Conservation (phyloP, 2,329 filamentous ascomycete species). For the Dothistroma septosporum region DNA sequence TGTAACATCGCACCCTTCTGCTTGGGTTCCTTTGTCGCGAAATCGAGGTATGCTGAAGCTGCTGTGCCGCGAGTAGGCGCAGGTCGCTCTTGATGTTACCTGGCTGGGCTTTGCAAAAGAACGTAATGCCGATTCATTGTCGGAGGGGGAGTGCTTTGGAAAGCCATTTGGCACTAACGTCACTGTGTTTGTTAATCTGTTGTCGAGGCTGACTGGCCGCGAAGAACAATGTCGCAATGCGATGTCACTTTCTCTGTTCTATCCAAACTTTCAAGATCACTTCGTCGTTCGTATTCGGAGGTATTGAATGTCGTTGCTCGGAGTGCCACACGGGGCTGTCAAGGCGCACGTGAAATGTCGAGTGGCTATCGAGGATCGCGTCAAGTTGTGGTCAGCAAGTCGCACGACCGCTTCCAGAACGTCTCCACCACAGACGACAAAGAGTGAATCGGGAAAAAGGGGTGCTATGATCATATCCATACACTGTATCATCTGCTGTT, state of each 20-base stretch:
- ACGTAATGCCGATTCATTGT: neutral
- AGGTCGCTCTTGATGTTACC: neutral
- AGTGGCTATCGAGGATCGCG: neutral
- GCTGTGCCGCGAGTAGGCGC: neutral
- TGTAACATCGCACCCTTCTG: neutral
- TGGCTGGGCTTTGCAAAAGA: neutral
- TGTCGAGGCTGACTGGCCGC: too few species aligned
- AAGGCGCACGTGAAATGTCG: neutral
- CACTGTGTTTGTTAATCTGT: too few species aligned
- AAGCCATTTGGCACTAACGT: neutral
- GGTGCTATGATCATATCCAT: neutral
- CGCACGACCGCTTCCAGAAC: neutral
- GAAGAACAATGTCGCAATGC: too few species aligned
- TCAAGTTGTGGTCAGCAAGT: neutral
- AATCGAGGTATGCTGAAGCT: neutral
- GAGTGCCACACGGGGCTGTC: too few species aligned
- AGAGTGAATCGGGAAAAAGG: too few species aligned
- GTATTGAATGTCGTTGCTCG: too few species aligned
- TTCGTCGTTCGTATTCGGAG: too few species aligned
- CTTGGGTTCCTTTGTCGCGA: neutral
- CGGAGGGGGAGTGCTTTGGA: neutral
- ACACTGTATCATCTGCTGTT: conserved; percentile 1
- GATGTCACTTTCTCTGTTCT: too few species aligned
- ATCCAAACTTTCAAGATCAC: too few species aligned
- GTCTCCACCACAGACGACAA: neutral